A percentile compares a stretch with the other conserved stretches of the same genome.
Conservation (phyloP, 2,329 filamentous ascomycete species). For the Neurospora crassa region DNA sequence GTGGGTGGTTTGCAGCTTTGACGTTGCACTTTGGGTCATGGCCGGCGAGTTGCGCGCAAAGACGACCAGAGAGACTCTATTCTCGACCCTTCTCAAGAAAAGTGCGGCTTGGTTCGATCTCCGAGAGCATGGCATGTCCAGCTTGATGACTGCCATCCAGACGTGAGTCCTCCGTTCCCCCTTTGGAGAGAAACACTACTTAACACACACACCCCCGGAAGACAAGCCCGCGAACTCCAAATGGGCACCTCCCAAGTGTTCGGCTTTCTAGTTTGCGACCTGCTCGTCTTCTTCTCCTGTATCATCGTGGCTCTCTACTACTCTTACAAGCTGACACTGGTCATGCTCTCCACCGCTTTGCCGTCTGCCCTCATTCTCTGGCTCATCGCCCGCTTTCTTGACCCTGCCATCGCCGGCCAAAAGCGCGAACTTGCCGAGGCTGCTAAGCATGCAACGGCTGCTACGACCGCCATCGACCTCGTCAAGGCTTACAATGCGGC, state of each 20-base stretch:
- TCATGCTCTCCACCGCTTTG: constrained; percentile 66
- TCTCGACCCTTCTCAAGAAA: constrained; percentile 58
- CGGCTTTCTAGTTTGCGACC: constrained; percentile 56
- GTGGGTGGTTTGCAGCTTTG: constrained; percentile 58
- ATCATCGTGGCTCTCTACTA: constrained; percentile 65
- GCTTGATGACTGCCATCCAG: constrained; percentile 63
- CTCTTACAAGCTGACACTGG: constrained; percentile 76
- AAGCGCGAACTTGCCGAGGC: constrained; percentile 57
- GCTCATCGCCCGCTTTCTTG: constrained; percentile 50
- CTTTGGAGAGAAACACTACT: background rate
- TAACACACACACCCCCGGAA: constrained; percentile 28
- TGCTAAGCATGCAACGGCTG: constrained; percentile 60
- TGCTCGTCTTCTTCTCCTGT: constrained; percentile 55
- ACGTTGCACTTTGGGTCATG: constrained; percentile 61
- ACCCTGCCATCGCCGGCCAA: constrained; percentile 59
- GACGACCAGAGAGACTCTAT: constrained; percentile 53
- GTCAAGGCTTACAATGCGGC: constrained; percentile 82
- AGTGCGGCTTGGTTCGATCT: constrained; percentile 78
- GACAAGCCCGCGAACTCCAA: constrained; percentile 75
- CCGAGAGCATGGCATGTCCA: constrained; percentile 59
- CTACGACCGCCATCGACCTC: constrained; percentile 66
- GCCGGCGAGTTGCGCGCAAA: constrained; percentile 77
- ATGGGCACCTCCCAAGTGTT: constrained; percentile 70
- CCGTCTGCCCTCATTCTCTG: constrained; percentile 52
- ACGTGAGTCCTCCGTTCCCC: constrained; percentile 42